A percentile compares a stretch with the other conserved stretches of the same genome.
Conservation (phyloP, 768 basidiomycete species). For the Dictyophora rubrovolvata region DNA sequence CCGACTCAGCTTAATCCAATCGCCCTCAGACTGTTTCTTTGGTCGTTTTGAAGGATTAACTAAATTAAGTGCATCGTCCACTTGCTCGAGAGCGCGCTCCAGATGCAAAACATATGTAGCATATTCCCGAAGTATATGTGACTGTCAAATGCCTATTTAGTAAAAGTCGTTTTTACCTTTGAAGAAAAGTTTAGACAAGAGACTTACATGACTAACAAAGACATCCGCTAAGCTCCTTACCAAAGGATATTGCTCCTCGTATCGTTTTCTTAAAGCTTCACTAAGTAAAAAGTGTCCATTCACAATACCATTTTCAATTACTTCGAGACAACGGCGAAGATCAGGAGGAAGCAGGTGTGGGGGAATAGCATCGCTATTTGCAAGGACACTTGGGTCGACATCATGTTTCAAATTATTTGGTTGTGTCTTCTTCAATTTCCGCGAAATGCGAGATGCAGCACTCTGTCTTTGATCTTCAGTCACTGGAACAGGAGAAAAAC, state of each 20-base stretch:
- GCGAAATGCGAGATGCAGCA: slow-evolving; percentile 37
- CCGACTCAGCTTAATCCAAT: slow-evolving; percentile 71
- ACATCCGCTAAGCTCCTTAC: slow-evolving; percentile 90
- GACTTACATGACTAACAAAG: slow-evolving; percentile 84
- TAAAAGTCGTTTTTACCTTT: background rate
- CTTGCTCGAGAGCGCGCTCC: slow-evolving; percentile 80
- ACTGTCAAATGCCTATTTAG: slow-evolving; percentile 36
- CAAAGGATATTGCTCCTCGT: slow-evolving; percentile 92
- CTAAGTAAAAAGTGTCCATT: slow-evolving; percentile 83
- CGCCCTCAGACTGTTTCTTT: slow-evolving; percentile 70
- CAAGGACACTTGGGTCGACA: slow-evolving; percentile 18
- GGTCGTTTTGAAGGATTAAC: slow-evolving; percentile 61
- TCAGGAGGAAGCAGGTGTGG: slow-evolving; percentile 84
- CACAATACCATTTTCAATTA: slow-evolving; percentile 76
- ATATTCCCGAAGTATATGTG: slow-evolving; percentile 89
- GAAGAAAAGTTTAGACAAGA: slow-evolving; percentile 2
- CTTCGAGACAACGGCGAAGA: slow-evolving; percentile 73
- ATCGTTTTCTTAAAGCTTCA: slow-evolving; percentile 77
- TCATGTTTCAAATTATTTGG: slow-evolving; percentile 30
- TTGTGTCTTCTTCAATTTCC: slow-evolving; percentile 60
- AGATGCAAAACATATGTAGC: slow-evolving; percentile 90
- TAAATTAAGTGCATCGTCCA: slow-evolving; percentile 64
- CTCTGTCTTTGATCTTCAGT: slow-evolving; percentile 24
- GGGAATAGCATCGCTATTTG: slow-evolving; percentile 44
- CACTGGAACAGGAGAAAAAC: slow-evolving; percentile 21